phyloP scores from a whole-genome alignment of 73 alveolate genomes.

The Breviolum minutum region DNA sequence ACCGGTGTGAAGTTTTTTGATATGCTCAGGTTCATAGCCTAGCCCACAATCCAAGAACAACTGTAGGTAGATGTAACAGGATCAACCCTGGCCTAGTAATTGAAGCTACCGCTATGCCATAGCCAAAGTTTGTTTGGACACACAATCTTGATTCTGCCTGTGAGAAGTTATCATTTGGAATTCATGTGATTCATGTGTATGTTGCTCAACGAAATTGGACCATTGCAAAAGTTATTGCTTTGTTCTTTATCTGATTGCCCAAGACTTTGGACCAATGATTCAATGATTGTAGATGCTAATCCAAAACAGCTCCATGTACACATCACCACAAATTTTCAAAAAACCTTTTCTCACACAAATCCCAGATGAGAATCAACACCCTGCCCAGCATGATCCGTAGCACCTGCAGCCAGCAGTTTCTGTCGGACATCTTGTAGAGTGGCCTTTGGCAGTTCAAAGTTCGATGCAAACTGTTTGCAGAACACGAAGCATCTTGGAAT shows the following conservation, averaged over 20 bases:
- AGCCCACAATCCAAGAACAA: too few relatives aligned
- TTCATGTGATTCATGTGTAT: too few relatives aligned
- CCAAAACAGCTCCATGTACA: not conserved
- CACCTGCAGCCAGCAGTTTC: conserved; percentile 43
- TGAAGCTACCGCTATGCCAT: too few relatives aligned
- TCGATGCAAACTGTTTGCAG: not conserved
- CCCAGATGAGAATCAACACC: not conserved
- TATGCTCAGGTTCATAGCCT: too few relatives aligned
- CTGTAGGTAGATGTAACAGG: too few relatives aligned
- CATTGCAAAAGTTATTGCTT: too few relatives aligned
- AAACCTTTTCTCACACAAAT: not conserved
- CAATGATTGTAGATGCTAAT: not conserved
- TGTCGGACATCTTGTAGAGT: conserved; percentile 54
- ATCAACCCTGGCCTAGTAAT: too few relatives aligned
- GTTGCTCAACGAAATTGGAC: too few relatives aligned
- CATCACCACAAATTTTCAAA: too few relatives aligned
- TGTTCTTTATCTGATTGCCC: not conserved
- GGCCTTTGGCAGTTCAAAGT: not conserved
- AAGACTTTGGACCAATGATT: not conserved
- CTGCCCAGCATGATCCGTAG: not conserved
- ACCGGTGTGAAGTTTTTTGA: not conserved
- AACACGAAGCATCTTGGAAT: not conserved
- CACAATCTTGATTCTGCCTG: too few relatives aligned
- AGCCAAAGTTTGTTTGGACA: too few relatives aligned
- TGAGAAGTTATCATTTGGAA: too few relatives aligned